A percentile compares a stretch with the other conserved stretches of the same genome.
These are phyloP conservation scores for Cyclotella distinguenda DNA, from an alignment of 108 stramenopile genomes.

Conservation along the genomic window DNA sequence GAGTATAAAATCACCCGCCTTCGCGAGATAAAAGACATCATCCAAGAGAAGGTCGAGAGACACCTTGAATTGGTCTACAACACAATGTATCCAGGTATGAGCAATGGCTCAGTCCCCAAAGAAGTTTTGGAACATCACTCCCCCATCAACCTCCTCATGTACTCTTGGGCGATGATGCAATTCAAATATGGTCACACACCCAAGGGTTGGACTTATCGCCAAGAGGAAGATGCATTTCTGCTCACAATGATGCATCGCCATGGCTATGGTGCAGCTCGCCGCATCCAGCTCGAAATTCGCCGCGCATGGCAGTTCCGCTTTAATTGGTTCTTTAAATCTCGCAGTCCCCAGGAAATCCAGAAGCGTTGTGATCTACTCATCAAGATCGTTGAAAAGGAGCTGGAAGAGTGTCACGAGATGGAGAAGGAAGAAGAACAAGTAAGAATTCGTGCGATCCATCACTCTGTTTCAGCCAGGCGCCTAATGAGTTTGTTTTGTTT, in stretches of 20 bases:
- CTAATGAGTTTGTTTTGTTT: no score
- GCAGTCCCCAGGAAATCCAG: constrained; percentile 91
- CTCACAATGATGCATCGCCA: constrained; percentile 94
- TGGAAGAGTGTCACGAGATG: constrained; percentile 70
- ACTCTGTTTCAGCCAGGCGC: no score
- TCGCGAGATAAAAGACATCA: constrained; percentile 89
- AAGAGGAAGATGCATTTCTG: constrained; percentile 97
- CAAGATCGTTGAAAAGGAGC: constrained; percentile 73
- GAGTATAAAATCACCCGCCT: constrained; percentile 86
- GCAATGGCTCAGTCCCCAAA: constrained; percentile 33
- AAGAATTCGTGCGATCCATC: neutral
- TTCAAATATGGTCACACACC: constrained; percentile 70
- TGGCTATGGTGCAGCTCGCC: constrained; percentile 92
- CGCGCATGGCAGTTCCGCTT: constrained; percentile 96
- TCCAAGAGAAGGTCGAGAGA: constrained; percentile 93
- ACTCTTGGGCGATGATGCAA: constrained; percentile 84
- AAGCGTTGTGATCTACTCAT: constrained; percentile 85
- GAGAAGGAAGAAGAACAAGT: constrained; percentile 8
- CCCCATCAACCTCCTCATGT: constrained; percentile 69
- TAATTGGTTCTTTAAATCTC: constrained; percentile 98
- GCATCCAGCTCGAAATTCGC: constrained; percentile 92
- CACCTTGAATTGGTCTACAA: constrained; percentile 90
- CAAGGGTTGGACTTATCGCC: constrained; percentile 74
- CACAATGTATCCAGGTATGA: constrained; percentile 52
- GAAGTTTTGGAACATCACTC: constrained; percentile 70